Evolutionary conservation across 1,139 yeast genomes (phyloP), one percentile per base, ranked within the genome.

Genomic region (Kluyveromyces sp.): DNA sequence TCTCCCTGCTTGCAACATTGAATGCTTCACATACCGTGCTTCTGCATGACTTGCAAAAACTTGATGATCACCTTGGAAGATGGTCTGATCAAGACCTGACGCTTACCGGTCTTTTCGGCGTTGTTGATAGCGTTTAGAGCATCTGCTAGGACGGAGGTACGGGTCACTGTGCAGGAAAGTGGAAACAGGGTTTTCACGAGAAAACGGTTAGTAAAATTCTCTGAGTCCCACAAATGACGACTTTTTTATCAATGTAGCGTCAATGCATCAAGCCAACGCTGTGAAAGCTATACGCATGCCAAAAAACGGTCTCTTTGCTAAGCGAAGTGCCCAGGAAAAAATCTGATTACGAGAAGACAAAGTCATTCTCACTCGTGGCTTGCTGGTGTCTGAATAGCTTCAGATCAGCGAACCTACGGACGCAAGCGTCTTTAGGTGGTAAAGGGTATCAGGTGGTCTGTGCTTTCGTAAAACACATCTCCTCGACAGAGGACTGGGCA

Each of bases 71-170:
- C 98, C 80, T 92, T 92, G 66, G 97, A 92, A 45, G 97, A 89
- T 58, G 98, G 98, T 82, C 97, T 87, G 71, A 92, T 80, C 70
- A 92, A 75, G 60, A 92, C 98, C 79, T 92, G 98, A 76, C 98
- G 86, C 78, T 92, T 92, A 74, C 98, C 98, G 69, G 96, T 82
- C 75, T 89, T 92, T 77, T 92, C 98, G 71, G 98, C 98, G 72
- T 92, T 92, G 88, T 88, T 87, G 70, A 92, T 92, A 63, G 96
- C 81, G 71, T 92, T 89, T 69, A 92, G 83, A 69, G 98, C 97
- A 77, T 92, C 98, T 65, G 96, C 96, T 73, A 92, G 84, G 70
- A 86, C 97, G 62, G 98, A 92, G 63, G 96, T 77, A 79, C 97
- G 92, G 69, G 97, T 88, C 97, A 89, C 88, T 71, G 68, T 4